Base-by-base conservation (phyloP, 1,284 basidiomycete genomes). In the Tetrapyrgos nigripes region DNA sequence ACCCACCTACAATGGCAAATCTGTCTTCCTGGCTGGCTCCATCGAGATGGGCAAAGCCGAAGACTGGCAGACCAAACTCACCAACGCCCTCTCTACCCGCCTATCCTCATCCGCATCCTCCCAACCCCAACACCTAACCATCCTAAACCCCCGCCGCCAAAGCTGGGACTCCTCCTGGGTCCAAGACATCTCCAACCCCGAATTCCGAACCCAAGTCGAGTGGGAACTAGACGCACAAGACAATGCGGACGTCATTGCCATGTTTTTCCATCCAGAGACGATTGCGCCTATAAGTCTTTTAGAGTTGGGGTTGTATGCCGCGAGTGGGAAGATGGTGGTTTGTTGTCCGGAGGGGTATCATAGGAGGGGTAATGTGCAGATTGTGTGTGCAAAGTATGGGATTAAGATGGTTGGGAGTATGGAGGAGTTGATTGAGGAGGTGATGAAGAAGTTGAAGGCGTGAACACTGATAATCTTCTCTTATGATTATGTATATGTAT, bases 221-320 rank as follows among this genome's bases (percentile, higher is more conserved):
- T 62, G 60, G 60, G 60, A 62, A 47, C 53, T 62, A 17, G 33
- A 59, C 49, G 11, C 24, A 13, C 60, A 50, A 24, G 60, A 62
- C 13, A 49, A 47, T 4, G 50, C 53, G 17, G 53, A 50, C 35
- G 48, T 62, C 45, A 59, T 62, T 35, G 60, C 57, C 10, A 43
- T 62, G 53, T 59, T 47, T 47, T 51, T 62, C 21, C 48, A 56
- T 21, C 60, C 60, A 13, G 50, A 55, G 26, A 62, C 60, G 10
- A 56, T 56, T 28, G 60, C 57, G n/a, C 57, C 57, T 5, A 55
- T 62, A 21, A 59, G 53, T 23, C 50, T 62, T n/a, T 53, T 62
- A 19, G 60, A 62, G 40, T 48, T 62, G 19, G 60, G 60, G 19
- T 48, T 62, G 9, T 48, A 50, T 31, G 60, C 60, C 17, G 5